A percentile compares a stretch with the other conserved stretches of the same genome.
Evolutionary conservation across 805 yeast genomes (phyloP).

Genomic region (Nakazawaea populi): DNA sequence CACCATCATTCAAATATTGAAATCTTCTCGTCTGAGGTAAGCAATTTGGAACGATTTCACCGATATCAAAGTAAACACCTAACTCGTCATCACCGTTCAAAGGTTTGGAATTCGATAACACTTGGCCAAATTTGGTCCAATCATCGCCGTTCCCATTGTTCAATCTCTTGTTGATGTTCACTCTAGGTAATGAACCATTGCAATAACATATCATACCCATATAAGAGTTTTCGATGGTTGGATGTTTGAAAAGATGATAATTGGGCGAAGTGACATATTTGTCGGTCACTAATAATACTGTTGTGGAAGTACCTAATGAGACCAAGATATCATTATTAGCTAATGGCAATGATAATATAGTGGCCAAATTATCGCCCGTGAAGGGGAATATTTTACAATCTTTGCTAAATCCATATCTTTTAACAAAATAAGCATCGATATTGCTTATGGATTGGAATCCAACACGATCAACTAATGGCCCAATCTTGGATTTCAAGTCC

Average conservation of each 20-base stretch:
- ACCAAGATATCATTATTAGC: slow-evolving; percentile 70
- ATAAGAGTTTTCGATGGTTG: slow-evolving; percentile 66
- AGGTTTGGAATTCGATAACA: slow-evolving; percentile 33
- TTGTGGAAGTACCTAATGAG: slow-evolving; percentile 89
- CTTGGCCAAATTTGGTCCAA: slow-evolving; percentile 60
- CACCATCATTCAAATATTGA: slow-evolving; percentile 30
- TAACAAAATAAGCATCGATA: slow-evolving; percentile 54
- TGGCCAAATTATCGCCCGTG: slow-evolving; percentile 90
- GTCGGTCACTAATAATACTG: slow-evolving; percentile 76
- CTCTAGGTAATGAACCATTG: slow-evolving; percentile 86
- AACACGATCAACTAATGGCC: slow-evolving; percentile 39
- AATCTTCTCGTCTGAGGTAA: slow-evolving; percentile 56
- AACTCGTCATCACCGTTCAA: slow-evolving; percentile 37
- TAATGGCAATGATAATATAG: slow-evolving; percentile 77
- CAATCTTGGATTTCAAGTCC: slow-evolving; percentile 46
- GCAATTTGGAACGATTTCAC: slow-evolving; percentile 88
- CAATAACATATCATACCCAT: slow-evolving; percentile 97
- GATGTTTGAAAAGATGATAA: slow-evolving; percentile 84
- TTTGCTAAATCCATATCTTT: slow-evolving; percentile 55
- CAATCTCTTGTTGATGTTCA: slow-evolving; percentile 58
- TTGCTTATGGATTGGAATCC: slow-evolving; percentile 43
- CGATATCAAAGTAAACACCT: slow-evolving; percentile 81
- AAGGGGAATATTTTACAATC: slow-evolving; percentile 65
- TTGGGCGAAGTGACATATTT: slow-evolving; percentile 71
- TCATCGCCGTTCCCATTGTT: slow-evolving; percentile 34